A percentile compares a stretch with the other conserved stretches of the same genome.
These are phyloP conservation scores for Trichocladium uniseriatum DNA, from an alignment of 495 filamentous ascomycete genomes.

Conservation along the genomic window DNA sequence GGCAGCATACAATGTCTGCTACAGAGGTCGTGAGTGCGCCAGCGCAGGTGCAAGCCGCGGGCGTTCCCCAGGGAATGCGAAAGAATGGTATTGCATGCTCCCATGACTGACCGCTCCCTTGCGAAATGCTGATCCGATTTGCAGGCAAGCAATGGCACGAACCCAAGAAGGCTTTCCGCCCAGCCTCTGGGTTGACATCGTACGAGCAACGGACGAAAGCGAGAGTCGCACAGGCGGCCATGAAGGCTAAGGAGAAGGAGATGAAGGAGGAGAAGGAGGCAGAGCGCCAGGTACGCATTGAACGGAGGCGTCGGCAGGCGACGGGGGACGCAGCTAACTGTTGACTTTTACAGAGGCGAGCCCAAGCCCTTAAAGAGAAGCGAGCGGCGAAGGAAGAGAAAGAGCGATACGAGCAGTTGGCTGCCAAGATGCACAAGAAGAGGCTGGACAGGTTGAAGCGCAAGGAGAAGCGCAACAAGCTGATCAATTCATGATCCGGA, in stretches of 20 bases:
- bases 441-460: constrained; percentile 85
- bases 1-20: constrained; percentile 14
- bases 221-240: constrained; percentile 54
- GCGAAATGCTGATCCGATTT: constrained; percentile 3
- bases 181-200: constrained; percentile 60
- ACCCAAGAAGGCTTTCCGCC: constrained; percentile 77
- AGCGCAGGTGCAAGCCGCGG: constrained; percentile 6
- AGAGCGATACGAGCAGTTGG: constrained; percentile 87
- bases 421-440: constrained; percentile 95
- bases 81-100: constrained; percentile 50
- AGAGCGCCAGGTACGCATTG: constrained; percentile 60
- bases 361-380: constrained; percentile 72
- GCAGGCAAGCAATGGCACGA: constrained; percentile 91
- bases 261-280: constrained; percentile 93
- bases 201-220: constrained; percentile 64
- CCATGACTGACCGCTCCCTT: not conserved
- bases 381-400: constrained; percentile 84
- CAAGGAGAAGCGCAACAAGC: constrained; percentile 95
- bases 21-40: constrained; percentile 4
- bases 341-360: constrained; percentile 50
- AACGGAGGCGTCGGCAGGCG: not conserved
- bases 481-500: constrained; percentile 69
- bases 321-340: constrained; percentile 4
- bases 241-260: constrained; percentile 85
- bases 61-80: constrained; percentile 46